Evolutionary conservation across 345 rosid species (phyloP).

Genomic region (Eutrema japonicum): DNA sequence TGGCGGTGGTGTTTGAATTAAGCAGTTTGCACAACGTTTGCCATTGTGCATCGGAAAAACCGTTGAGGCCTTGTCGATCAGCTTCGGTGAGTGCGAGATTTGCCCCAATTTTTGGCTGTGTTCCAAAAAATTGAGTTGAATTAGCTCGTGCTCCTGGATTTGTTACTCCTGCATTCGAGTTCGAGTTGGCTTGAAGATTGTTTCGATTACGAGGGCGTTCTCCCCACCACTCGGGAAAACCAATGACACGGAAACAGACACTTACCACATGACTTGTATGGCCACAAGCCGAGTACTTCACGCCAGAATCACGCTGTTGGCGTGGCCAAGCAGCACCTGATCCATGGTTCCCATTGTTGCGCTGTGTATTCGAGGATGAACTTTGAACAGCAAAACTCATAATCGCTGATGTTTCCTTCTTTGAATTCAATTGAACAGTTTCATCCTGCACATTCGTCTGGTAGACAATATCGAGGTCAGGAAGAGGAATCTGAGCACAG

Average conservation of each 20-base stretch:
- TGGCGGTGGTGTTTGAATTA: neutral
- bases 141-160: neutral
- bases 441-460: neutral
- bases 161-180: too few relatives aligned
- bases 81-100: neutral
- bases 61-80: too few relatives aligned
- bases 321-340: too few relatives aligned
- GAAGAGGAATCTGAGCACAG: neutral
- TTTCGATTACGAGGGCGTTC: too few relatives aligned
- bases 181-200: accelerated
- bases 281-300: too few relatives aligned
- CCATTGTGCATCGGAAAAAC: neutral
- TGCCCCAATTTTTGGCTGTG: neutral
- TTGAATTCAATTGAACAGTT: too few relatives aligned
- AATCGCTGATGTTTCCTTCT: neutral
- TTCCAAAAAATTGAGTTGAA: neutral
- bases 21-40: neutral
- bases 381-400: neutral
- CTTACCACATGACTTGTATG: too few relatives aligned
- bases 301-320: too few relatives aligned
- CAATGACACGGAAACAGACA: too few relatives aligned
- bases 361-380: too few relatives aligned
- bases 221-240: too few relatives aligned
- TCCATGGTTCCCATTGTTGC: too few relatives aligned
- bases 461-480: neutral